Evolutionary conservation across 306 rosid species (phyloP).

Genomic region (Cucurbita moschata): DNA sequence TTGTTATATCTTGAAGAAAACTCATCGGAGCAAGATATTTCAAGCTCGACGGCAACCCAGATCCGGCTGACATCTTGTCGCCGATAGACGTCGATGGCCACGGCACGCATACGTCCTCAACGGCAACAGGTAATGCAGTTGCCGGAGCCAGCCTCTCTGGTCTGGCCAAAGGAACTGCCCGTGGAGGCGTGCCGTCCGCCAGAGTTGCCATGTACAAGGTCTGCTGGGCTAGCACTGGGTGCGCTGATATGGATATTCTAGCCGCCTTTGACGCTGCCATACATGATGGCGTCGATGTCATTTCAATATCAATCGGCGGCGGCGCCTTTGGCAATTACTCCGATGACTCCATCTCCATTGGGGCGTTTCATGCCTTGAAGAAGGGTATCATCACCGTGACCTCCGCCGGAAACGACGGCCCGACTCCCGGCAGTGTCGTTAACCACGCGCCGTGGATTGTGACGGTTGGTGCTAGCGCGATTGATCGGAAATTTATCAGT

Average conservation of each 20-base stretch:
- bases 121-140: constrained; percentile 42
- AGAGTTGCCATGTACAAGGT: constrained; percentile 77
- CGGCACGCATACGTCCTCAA: constrained; percentile 80
- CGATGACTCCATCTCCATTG: constrained; percentile 43
- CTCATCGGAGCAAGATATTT: constrained; percentile 73
- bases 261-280: constrained; percentile 89
- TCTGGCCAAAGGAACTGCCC: constrained; percentile 56
- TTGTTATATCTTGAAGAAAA: constrained; percentile 30
- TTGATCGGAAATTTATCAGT: constrained; percentile 56
- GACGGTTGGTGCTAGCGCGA: constrained; percentile 80
- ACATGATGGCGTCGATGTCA: constrained; percentile 76
- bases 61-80: constrained; percentile 42
- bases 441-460: constrained; percentile 82
- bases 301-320: constrained; percentile 75
- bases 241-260: constrained; percentile 75
- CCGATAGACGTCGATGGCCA: constrained; percentile 73
- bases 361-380: constrained; percentile 73
- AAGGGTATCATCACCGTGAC: constrained; percentile 66
- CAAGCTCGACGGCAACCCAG: constrained; percentile 44
- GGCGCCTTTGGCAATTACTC: constrained; percentile 15
- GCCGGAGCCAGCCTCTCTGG: constrained; percentile 54
- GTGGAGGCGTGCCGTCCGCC: constrained; percentile 68
- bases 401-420: constrained; percentile 77
- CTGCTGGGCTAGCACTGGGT: constrained; percentile 53
- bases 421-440: constrained; percentile 25